Base-by-base conservation (phyloP, 768 basidiomycete genomes). In the Mycena indigotica region DNA sequence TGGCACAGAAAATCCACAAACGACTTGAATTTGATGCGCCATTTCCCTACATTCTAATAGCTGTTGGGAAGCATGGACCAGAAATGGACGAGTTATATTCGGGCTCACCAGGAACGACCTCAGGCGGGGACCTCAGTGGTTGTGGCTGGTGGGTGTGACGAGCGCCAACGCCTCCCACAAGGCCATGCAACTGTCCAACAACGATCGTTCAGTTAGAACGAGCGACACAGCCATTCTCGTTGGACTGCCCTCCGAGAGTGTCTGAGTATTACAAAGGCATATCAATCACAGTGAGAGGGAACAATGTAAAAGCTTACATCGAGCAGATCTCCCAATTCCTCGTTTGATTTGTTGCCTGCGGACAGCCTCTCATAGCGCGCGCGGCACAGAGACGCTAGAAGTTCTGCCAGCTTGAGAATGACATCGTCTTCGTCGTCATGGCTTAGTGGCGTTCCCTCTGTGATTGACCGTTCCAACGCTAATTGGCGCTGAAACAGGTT, bases 131-230 rank as follows among this genome's bases (percentile, higher is more conserved):
- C n/a, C n/a, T n/a, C n/a, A n/a, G n/a, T n/a, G n/a, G n/a, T n/a
- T n/a, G n/a, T n/a, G n/a, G n/a, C n/a, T n/a, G n/a, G n/a, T n/a
- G n/a, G n/a, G 32, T 35, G 10, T 8, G 17, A 35, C 32, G 32
- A 35, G 32, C 10, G 32, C 32, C 54, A 54, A 24, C 25, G 39
- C 50, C 17, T 58, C 70, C 85, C 81, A 86, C 28, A 67, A 62
- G 38, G 75, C 72, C 45, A 71, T 67, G 61, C 84, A 84, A 56
- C 79, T 78, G 54, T 84, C 78, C 57, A 86, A 69, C 35, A 87
- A 71, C 3, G 84, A 83, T 29, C 70, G 65, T 59, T 86, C 84
- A 4, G 74, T 74, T 60, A 85, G 70, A 41, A 77, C 76, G 50
- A 84, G 60, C 5, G 73, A 69, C 29, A 86, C 59, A 17, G 79